Evolutionary conservation across 2,329 filamentous ascomycete genomes (phyloP).

Genomic region (Periconia macrospinosa): DNA sequence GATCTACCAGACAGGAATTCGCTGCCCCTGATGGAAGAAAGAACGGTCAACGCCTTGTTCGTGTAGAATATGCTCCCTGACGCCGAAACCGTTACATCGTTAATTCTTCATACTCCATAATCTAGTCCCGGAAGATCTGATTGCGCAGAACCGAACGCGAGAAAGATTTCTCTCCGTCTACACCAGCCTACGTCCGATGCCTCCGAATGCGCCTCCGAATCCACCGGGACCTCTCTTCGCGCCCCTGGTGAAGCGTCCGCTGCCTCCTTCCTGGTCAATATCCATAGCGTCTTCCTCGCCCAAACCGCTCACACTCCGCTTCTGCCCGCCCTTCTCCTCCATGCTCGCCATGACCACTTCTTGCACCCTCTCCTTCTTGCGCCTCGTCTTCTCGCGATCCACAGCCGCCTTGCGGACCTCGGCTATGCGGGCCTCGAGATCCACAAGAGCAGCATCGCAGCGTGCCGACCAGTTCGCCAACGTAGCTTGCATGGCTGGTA

Average conservation of each 20-base stretch:
- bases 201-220: constrained; percentile 24
- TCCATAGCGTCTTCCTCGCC: constrained; percentile 41
- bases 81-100: no score
- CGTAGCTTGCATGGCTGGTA: constrained; percentile 68
- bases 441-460: constrained; percentile 72
- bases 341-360: constrained; percentile 27
- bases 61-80: no score
- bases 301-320: constrained; percentile 20
- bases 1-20: no score
- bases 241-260: constrained; percentile 25
- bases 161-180: background rate
- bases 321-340: constrained; percentile 32
- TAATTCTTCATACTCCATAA: no score
- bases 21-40: no score
- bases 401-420: constrained; percentile 58
- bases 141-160: background rate
- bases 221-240: constrained; percentile 32
- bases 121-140: no score
- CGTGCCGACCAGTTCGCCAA: constrained; percentile 77
- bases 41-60: no score
- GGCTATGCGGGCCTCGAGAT: constrained; percentile 75
- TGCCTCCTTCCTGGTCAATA: constrained; percentile 38
- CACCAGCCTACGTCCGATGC: constrained; percentile 30
- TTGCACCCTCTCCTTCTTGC: constrained; percentile 46
- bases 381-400: constrained; percentile 45